phyloP scores from a whole-genome alignment of 352 stramenopile species.

The Globisporangium cederbergense region DNA sequence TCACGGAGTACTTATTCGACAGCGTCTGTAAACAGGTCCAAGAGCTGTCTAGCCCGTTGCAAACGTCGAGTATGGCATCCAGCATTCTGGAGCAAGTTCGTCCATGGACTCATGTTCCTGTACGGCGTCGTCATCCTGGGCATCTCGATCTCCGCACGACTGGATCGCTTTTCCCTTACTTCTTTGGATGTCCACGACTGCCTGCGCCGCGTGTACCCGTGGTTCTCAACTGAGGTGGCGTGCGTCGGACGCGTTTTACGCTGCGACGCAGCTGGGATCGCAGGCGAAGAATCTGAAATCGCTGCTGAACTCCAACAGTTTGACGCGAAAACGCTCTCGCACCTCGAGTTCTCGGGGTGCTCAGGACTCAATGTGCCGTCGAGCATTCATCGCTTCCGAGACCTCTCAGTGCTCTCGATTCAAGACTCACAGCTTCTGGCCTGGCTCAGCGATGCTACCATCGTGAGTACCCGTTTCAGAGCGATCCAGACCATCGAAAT shows the following conservation, averaged over 20 bases:
- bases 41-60: not conserved
- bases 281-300: not conserved
- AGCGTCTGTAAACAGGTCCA: not conserved
- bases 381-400: not conserved
- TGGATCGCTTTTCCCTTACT: not conserved
- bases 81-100: not conserved
- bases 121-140: constrained; percentile 1
- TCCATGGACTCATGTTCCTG: not conserved
- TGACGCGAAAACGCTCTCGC: not conserved
- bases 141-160: constrained; percentile 1
- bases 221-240: not conserved
- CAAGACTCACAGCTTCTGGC: not conserved
- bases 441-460: not conserved
- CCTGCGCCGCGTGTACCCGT: not conserved
- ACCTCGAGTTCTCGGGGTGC: not conserved
- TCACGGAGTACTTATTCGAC: not conserved
- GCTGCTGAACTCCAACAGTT: not conserved
- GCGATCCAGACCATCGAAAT: not conserved
- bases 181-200: not conserved
- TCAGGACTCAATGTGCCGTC: not conserved
- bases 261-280: not conserved
- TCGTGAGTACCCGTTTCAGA: not conserved
- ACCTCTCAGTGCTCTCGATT: not conserved
- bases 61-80: not conserved
- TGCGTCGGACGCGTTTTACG: not conserved